Evolutionary conservation across 2,329 filamentous ascomycete species (phyloP), one percentile per base, ranked within the genome.

Genomic region (Phaeosphaeria sp.): DNA sequence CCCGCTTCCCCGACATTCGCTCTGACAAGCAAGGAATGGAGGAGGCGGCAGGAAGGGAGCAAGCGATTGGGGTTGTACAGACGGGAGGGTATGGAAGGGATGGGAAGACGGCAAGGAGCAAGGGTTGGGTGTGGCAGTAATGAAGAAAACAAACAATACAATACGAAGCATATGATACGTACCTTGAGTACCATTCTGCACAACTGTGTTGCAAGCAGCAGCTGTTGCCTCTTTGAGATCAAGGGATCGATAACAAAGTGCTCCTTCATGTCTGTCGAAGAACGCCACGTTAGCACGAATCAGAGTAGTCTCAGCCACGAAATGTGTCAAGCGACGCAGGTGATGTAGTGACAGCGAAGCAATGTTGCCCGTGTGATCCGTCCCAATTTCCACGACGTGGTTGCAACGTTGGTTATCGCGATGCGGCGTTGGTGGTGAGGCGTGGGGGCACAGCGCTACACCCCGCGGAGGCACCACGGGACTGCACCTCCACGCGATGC

Each of bases 241-340:
- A 99, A 83, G 52, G 95, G 96, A 76, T 99, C 95, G 76, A 99
- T 98, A 66, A 97, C 95, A 79, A 99, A 99, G 66, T 95, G 91
- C 69, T 97, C 89, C 82, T 91, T 93, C 95, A 99, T 99, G 81
- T 98, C 89, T 88, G 74, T n/a, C 49, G 56, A 56, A 50, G 56
- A 36, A 50, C 52, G 57, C 62, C 52, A 60, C 48, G 60, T 75
- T 69, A 75, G 72, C 64, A 68, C 49, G 46, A 61, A 54, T 55
- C 62, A 49, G 40, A 55, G 53, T 56, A 56, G 20, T 17, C 36
- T 45, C 33, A 51, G 59, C 51, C 58, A 60, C 51, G 49, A 54
- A 13, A 61, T 47, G 45, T 50, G 42, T 51, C 33, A 30, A 33
- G 55, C 55, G 46, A 59, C 46, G 51, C 25, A 51, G 39, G 42